phyloP scores from a whole-genome alignment of 352 stramenopile species.

The Peronospora belbahrii region DNA sequence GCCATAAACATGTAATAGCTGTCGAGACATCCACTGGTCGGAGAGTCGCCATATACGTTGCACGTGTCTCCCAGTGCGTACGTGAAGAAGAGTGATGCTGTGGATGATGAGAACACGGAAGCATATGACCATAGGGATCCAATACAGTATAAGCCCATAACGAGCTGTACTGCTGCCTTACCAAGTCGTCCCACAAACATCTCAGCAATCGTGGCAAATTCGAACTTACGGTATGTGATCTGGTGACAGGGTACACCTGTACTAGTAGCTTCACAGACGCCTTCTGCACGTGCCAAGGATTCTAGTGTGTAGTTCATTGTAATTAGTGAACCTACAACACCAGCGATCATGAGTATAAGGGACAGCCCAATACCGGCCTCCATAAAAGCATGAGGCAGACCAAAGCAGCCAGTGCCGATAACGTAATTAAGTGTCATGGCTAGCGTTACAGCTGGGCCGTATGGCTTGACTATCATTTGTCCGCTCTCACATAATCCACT shows the following conservation, averaged over 20 bases:
- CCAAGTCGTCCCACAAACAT: slow-evolving; percentile 75
- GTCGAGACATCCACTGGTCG: slow-evolving; percentile 43
- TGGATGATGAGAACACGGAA: slow-evolving; percentile 82
- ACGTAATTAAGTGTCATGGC: slow-evolving; percentile 85
- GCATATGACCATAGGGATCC: slow-evolving; percentile 80
- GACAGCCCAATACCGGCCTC: slow-evolving; percentile 58
- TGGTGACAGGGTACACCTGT: slow-evolving; percentile 46
- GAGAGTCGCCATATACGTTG: slow-evolving; percentile 52
- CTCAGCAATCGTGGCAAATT: slow-evolving; percentile 74
- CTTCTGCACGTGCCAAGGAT: slow-evolving; percentile 66
- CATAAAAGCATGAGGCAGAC: slow-evolving; percentile 72
- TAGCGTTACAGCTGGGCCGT: slow-evolving; percentile 55
- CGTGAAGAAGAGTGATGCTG: slow-evolving; percentile 69
- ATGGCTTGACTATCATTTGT: slow-evolving; percentile 64
- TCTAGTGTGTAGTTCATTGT: slow-evolving; percentile 88
- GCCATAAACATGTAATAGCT: slow-evolving; percentile 73
- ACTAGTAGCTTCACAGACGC: slow-evolving; percentile 50
- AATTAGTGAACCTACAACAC: slow-evolving; percentile 53
- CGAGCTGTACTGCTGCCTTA: slow-evolving; percentile 54
- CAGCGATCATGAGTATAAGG: slow-evolving; percentile 48
- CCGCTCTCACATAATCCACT: slow-evolving; percentile 25
- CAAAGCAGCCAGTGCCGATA: slow-evolving; percentile 83
- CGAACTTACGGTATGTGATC: slow-evolving; percentile 83
- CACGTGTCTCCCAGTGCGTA: slow-evolving; percentile 57
- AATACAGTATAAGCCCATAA: slow-evolving; percentile 71